Evolutionary conservation across 306 rosid genomes (phyloP).

Genomic region (Pachyrhizus erosus): DNA sequence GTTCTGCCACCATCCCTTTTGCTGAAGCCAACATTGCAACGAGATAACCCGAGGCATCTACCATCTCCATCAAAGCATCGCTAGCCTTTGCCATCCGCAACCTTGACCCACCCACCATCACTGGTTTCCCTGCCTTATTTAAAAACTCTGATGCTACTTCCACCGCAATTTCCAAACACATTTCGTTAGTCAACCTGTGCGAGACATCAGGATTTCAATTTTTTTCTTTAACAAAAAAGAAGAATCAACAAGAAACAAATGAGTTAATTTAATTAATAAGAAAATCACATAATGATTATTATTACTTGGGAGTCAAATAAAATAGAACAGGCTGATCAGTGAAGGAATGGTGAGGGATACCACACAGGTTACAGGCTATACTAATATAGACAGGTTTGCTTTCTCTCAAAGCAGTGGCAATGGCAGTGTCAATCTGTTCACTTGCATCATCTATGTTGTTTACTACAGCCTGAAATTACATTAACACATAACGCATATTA

Average conservation of each 20-base stretch:
- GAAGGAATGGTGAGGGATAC: conserved; percentile 41
- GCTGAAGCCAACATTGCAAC: conserved; percentile 30
- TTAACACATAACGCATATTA: background rate
- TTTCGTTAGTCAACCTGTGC: background rate
- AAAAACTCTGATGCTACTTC: conserved; percentile 18
- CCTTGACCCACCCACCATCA: conserved; percentile 30
- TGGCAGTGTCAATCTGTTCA: conserved; percentile 36
- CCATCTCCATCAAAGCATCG: conserved; percentile 25
- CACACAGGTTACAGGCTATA: conserved; percentile 21
- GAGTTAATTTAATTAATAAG: background rate
- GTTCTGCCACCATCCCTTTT: conserved; percentile 36
- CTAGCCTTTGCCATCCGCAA: conserved; percentile 23
- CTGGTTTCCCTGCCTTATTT: conserved; percentile 34
- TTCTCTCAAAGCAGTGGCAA: conserved; percentile 33
- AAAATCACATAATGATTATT: background rate
- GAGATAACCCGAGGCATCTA: conserved; percentile 31
- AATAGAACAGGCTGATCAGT: background rate
- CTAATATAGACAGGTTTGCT: conserved; percentile 49
- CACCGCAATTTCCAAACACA: conserved; percentile 31
- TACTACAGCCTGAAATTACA: conserved; percentile 4
- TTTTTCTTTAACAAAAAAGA: no score
- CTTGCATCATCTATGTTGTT: conserved; percentile 35
- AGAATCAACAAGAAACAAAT: no score
- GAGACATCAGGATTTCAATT: background rate
- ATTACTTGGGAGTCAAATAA: conserved; percentile 29